Base-by-base conservation (phyloP, 2,329 filamentous ascomycete genomes). In the Decorospora gaudefroyi region DNA sequence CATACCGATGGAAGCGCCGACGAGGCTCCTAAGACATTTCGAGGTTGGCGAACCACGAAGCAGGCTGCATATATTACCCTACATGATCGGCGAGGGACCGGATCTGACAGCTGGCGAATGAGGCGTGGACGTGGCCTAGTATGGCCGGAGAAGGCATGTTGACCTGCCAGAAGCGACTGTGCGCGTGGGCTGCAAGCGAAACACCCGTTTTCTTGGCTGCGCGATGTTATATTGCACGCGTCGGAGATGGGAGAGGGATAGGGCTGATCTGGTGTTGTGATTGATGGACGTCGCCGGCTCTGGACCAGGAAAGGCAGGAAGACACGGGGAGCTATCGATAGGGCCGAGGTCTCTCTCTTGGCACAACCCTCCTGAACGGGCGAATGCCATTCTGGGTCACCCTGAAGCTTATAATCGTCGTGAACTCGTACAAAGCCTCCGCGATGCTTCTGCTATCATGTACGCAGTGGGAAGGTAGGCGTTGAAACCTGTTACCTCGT, bases 261-360 rank as follows among this genome's bases (percentile, higher is more conserved):
- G 22, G 16, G 19, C 11, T 46, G 31, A 27, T 40, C 28, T 27
- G 28, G 13, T 35, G 31, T 31, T n/a, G 19, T 23, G 25, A 27
- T 28, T 12, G 27, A 11, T 21, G 31, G 19, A 2, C 10, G 12
- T 19, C 16, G 28, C 31, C 37, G 37, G 43, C 21, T 36, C 11
- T 31, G 38, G 21, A 38, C 37, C 43, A 42, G 31, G 38, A 46
- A 41, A 36, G 43, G 43, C 37, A 46, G 43, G 43, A 46, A 13
- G 13, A n/a, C 28, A 15, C 21, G 18, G 22, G 23, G 16, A n/a
- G 31, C 32, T 31, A 36, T 41, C 16, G 40, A 42, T 32, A 42
- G 43, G 32, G 16, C 27, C 37, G 43, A 42, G 31, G 21, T 7
- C 19, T 22, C 19, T 1, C 11, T 12, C 43, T 46, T 42, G 38